phyloP scores from a whole-genome alignment of 352 stramenopile species.

The Phytophthora megakarya region DNA sequence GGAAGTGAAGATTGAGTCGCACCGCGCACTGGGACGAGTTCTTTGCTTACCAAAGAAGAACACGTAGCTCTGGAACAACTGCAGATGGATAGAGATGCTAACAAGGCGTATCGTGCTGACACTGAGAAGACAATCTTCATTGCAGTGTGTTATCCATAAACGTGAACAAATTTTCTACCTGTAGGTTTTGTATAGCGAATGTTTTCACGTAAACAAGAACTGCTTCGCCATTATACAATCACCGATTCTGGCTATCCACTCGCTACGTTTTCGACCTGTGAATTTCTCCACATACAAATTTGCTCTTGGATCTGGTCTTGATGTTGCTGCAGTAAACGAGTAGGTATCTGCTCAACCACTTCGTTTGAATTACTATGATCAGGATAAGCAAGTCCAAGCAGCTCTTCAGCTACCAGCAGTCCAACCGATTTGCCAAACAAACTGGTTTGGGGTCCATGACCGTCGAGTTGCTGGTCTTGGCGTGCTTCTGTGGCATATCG shows the following conservation, averaged over 20 bases:
- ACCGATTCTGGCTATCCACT: neutral
- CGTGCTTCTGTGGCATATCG: constrained; percentile 41
- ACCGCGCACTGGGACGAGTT: constrained; percentile 51
- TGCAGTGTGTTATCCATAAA: too few species aligned
- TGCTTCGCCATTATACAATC: too few species aligned
- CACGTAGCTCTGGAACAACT: constrained; percentile 1
- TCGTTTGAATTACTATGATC: neutral
- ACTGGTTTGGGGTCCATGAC: constrained; percentile 25
- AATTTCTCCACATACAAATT: constrained; percentile 18
- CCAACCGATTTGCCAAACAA: constrained; percentile 38
- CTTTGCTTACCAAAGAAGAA: constrained; percentile 36
- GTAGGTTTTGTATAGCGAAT: too few species aligned
- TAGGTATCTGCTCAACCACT: neutral
- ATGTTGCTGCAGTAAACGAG: constrained; percentile 8
- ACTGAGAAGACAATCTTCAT: neutral
- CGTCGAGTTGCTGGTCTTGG: neutral
- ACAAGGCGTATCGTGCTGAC: constrained; percentile 1
- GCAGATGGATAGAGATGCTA: constrained; percentile 15
- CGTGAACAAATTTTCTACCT: too few species aligned
- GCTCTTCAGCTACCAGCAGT: constrained; percentile 29
- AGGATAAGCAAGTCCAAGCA: constrained; percentile 24
- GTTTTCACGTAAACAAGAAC: too few species aligned
- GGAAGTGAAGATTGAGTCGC: constrained; percentile 52
- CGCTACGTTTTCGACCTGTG: neutral
- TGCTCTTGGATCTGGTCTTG: constrained; percentile 18